Evolutionary conservation across 2,329 filamentous ascomycete genomes (phyloP), one percentile per base, ranked within the genome.

Genomic region (Daldinia sp.): DNA sequence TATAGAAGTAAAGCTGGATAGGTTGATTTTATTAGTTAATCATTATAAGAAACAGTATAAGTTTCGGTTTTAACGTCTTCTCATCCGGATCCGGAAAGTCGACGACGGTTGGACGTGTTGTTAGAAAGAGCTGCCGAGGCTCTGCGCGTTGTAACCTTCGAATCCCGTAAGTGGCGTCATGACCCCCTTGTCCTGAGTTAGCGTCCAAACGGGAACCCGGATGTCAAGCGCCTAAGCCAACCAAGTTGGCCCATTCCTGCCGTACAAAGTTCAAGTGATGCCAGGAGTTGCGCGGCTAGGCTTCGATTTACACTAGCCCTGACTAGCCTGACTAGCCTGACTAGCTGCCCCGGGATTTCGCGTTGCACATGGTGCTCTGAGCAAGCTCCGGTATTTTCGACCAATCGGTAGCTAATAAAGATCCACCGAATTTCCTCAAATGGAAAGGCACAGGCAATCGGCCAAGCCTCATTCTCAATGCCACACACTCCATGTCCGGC

Each of bases 351-450:
- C 47, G 17, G 45, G 39, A 51, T 56, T 51, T n/a, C 7, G 25
- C 27, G 35, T 32, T n/a, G 15, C 17, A 50, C 41, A 32, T n/a
- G 11, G 30, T 15, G 47, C 48, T 34, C 50, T 10, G 25, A 54
- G 54, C 49, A 19, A 54, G 54, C 49, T 58, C 34, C 34, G 35
- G 19, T n/a, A 4, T 1, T 4, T 45, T 30, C 4, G 29, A 29
- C 63, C 63, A 66, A 66, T 66, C 51, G 56, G 55, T 32, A 43
- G 11, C 23, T 23, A 29, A 17, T n/a, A 35, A 59, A 34, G 55
- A 45, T 39, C 63, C 63, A 63, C 57, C 19, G 9, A 19, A 41
- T 43, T 51, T 41, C 53, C 61, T 10, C 7, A 61, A 61, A 58
- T 37, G 57, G 57, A 21, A 54, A 9, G 8, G 39, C 57, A 47